Evolutionary conservation across 805 yeast species (phyloP).

Genomic region (Nakazawaea populi): DNA sequence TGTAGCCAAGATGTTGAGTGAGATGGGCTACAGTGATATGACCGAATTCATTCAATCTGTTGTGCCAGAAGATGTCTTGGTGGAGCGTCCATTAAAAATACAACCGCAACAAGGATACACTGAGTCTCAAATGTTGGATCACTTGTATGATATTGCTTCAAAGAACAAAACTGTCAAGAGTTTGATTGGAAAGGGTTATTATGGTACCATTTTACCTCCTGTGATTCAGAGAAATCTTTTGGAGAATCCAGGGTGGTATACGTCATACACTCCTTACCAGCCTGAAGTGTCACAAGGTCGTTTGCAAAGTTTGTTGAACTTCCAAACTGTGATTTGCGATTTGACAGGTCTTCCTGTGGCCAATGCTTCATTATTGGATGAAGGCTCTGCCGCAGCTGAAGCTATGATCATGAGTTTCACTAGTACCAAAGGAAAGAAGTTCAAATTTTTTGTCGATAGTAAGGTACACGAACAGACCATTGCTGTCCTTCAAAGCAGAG

Average conservation of each 20-base stretch:
- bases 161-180: constrained; percentile 71
- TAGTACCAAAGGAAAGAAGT: constrained; percentile 59
- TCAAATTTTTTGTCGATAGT: constrained; percentile 64
- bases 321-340: constrained; percentile 86
- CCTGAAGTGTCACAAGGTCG: constrained; percentile 98
- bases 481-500: constrained; percentile 74
- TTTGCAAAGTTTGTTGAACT: constrained; percentile 82
- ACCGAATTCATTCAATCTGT: constrained; percentile 66
- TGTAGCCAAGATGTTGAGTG: constrained; percentile 57
- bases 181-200: constrained; percentile 91
- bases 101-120: constrained; percentile 70
- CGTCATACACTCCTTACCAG: constrained; percentile 97
- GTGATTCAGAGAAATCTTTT: constrained; percentile 89
- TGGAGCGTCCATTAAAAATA: constrained; percentile 60
- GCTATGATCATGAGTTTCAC: constrained; percentile 85
- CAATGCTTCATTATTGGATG: constrained; percentile 91
- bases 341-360: constrained; percentile 93
- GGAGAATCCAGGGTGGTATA: constrained; percentile 97
- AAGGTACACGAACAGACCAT: constrained; percentile 83
- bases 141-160: constrained; percentile 61
- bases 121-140: constrained; percentile 73
- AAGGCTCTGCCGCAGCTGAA: constrained; percentile 97
- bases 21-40: constrained; percentile 61
- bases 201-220: constrained; percentile 84
- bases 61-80: constrained; percentile 71